Conservation (phyloP, 78 protist genomes). For the Dictyostelium intermedium region DNA sequence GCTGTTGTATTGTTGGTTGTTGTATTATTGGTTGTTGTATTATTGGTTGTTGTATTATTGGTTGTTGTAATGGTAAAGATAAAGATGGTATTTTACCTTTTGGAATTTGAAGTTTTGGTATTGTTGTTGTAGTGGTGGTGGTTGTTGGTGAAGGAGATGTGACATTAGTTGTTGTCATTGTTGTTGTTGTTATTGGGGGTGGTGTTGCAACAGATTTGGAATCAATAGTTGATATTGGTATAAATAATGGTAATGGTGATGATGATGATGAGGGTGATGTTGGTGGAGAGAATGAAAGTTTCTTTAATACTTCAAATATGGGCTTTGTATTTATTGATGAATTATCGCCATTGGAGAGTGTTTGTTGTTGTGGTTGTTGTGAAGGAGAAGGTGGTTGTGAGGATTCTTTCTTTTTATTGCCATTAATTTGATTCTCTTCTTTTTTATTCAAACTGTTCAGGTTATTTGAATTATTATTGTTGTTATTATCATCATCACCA, state of each 20-base stretch:
- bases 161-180: neutral
- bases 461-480: slow-evolving; percentile 15
- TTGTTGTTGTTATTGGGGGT: neutral
- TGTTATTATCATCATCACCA: slow-evolving; percentile 6
- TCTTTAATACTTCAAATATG: slow-evolving; percentile 42
- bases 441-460: neutral
- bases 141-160: neutral
- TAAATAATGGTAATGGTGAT: neutral
- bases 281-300: slow-evolving; percentile 34
- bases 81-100: neutral
- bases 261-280: neutral
- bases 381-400: neutral
- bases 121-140: neutral
- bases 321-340: slow-evolving; percentile 20
- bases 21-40: neutral
- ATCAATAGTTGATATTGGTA: neutral
- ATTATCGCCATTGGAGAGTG: neutral
- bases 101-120: neutral
- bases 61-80: neutral
- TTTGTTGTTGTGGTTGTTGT: neutral
- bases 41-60: neutral
- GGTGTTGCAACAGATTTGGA: neutral
- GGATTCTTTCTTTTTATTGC: neutral
- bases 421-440: neutral
- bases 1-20: neutral